phyloP scores from a whole-genome alignment of 2,329 filamentous ascomycete species.

The Rhinocladiella similis region DNA sequence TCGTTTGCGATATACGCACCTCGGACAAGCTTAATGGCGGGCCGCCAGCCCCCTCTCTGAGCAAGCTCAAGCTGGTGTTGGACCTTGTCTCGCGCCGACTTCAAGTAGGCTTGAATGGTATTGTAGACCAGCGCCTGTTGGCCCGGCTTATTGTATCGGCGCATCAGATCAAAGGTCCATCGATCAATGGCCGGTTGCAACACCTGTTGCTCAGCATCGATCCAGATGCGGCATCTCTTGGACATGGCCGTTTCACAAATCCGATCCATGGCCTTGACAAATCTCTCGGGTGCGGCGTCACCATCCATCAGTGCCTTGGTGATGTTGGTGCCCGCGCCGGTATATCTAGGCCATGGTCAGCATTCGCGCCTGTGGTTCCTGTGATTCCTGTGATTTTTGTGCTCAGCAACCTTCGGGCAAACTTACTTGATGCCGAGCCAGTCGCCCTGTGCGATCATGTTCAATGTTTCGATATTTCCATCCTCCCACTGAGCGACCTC shows the following conservation, averaged over 20 bases:
- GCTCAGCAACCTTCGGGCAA: background rate
- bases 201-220: slow-evolving; percentile 57
- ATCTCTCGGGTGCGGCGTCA: slow-evolving; percentile 40
- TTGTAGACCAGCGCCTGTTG: slow-evolving; percentile 46
- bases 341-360: slow-evolving; percentile 32
- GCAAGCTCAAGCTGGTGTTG: slow-evolving; percentile 48
- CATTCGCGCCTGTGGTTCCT: background rate
- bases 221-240: slow-evolving; percentile 47
- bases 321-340: slow-evolving; percentile 49
- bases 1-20: slow-evolving; percentile 56
- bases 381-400: background rate
- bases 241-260: slow-evolving; percentile 46
- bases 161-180: slow-evolving; percentile 56
- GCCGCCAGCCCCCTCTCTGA: slow-evolving; percentile 48
- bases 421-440: slow-evolving; percentile 51
- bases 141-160: slow-evolving; percentile 49
- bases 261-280: slow-evolving; percentile 44
- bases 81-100: slow-evolving; percentile 48
- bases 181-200: slow-evolving; percentile 53
- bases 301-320: slow-evolving; percentile 43
- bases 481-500: slow-evolving; percentile 51
- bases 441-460: slow-evolving; percentile 53
- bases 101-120: slow-evolving; percentile 56
- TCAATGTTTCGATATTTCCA: slow-evolving; percentile 54
- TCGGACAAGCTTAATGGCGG: slow-evolving; percentile 55